Percentiles rank a stretch among this genome's conserved stretches.
Conservation (phyloP, 176 grass and related monocot species). For the Puya raimondii region DNA sequence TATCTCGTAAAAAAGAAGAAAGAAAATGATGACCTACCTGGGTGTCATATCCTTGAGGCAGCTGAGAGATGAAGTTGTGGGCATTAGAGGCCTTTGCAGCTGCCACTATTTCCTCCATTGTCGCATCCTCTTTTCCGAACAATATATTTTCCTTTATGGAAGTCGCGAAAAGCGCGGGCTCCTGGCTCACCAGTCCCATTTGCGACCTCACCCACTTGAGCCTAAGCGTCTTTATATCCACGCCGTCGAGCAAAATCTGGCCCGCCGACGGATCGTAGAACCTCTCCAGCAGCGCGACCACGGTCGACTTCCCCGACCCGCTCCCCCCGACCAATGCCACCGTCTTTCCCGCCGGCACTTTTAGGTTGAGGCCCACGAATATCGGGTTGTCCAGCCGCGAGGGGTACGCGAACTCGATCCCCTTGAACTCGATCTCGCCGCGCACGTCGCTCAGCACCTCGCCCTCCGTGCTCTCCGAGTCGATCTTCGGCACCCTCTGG, state of each 20-base stretch:
- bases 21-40: conserved; percentile 34
- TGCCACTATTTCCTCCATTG: conserved; percentile 53
- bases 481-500: conserved; percentile 71
- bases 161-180: conserved; percentile 91
- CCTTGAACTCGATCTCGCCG: conserved; percentile 76
- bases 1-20: background rate
- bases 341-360: conserved; percentile 66
- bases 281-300: conserved; percentile 80
- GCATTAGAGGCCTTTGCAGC: conserved; percentile 84
- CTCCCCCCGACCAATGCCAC: conserved; percentile 75
- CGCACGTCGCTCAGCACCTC: conserved; percentile 51
- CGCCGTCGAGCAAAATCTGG: conserved; percentile 59
- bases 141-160: conserved; percentile 87
- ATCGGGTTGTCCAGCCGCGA: conserved; percentile 70
- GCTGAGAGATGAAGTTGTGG: conserved; percentile 92
- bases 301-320: conserved; percentile 87
- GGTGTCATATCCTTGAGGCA: conserved; percentile 82
- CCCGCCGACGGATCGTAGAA: conserved; percentile 80
- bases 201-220: conserved; percentile 89
- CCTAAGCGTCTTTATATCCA: conserved; percentile 58
- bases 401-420: conserved; percentile 75
- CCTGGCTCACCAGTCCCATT: conserved; percentile 94
- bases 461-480: conserved; percentile 60
- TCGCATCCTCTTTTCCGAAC: conserved; percentile 90
- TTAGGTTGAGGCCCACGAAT: conserved; percentile 70